Conservation (phyloP, 2,329 filamentous ascomycete species). For the Polychaeton citri region DNA sequence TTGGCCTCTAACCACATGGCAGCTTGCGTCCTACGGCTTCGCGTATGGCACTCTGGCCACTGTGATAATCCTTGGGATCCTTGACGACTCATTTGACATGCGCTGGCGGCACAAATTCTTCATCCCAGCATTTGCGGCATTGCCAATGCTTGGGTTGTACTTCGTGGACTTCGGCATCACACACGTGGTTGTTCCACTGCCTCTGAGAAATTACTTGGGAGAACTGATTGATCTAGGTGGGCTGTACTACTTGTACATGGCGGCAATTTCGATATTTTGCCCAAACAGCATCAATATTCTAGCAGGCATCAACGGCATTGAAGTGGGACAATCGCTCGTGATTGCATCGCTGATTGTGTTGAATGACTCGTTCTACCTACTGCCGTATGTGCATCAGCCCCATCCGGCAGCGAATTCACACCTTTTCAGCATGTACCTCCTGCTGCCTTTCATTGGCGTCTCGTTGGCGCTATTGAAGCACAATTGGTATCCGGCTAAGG, state of each 20-base stretch:
- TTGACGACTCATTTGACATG: slow-evolving; percentile 95
- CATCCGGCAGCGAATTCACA: slow-evolving; percentile 94
- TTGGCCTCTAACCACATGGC: slow-evolving; percentile 3
- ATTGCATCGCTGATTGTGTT: slow-evolving; percentile 70
- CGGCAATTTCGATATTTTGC: slow-evolving; percentile 88
- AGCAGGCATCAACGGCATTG: slow-evolving; percentile 98
- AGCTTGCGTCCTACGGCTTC: slow-evolving; percentile 90
- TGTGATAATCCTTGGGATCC: slow-evolving; percentile 80
- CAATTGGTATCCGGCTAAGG: slow-evolving; percentile 90
- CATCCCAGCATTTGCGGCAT: slow-evolving; percentile 85
- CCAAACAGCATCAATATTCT: slow-evolving; percentile 99
- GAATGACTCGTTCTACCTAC: slow-evolving; percentile 81
- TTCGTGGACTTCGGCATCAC: slow-evolving; percentile 98
- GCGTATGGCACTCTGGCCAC: slow-evolving; percentile 86
- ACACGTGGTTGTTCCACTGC: slow-evolving; percentile 79
- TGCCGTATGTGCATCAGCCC: slow-evolving; percentile 51
- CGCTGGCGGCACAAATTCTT: slow-evolving; percentile 98
- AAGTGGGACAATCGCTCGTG: slow-evolving; percentile 86
- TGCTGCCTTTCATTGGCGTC: slow-evolving; percentile 88
- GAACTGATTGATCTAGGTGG: slow-evolving; percentile 65
- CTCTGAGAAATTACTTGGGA: slow-evolving; percentile 72
- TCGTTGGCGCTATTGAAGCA: slow-evolving; percentile 74
- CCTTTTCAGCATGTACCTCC: slow-evolving; percentile 86
- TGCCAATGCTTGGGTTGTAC: slow-evolving; percentile 91
- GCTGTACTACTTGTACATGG: slow-evolving; percentile 93